These are phyloP conservation scores for Arachnomyces sp. DNA, from an alignment of 2,329 filamentous ascomycete genomes.

Conservation along the genomic window DNA sequence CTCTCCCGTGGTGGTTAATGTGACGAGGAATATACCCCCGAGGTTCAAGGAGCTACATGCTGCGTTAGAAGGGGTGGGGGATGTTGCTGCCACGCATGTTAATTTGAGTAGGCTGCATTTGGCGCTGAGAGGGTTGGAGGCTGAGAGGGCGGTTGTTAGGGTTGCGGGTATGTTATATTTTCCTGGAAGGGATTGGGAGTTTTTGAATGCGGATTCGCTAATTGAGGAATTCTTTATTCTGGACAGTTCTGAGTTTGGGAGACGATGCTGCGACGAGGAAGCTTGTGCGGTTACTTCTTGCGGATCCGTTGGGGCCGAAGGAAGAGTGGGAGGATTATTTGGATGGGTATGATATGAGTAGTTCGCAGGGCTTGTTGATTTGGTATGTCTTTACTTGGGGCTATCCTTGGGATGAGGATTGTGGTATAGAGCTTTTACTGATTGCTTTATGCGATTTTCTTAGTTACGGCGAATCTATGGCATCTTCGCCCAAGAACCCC, in stretches of 20 bases:
- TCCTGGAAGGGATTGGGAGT: background rate
- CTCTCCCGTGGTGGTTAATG: constrained; percentile 46
- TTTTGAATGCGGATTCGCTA: background rate
- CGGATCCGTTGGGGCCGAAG: constrained; percentile 57
- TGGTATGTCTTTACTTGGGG: constrained; percentile 39
- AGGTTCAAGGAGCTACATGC: constrained; percentile 46
- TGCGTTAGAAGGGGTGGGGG: constrained; percentile 44
- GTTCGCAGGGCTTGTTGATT: constrained; percentile 53
- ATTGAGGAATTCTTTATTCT: constrained; percentile 3
- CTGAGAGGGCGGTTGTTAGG: constrained; percentile 44
- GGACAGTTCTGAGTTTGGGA: constrained; percentile 42
- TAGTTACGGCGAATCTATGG: constrained; percentile 48
- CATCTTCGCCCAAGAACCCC: constrained; percentile 39
- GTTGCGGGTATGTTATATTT: constrained; percentile 41
- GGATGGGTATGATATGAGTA: constrained; percentile 38
- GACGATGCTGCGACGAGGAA: constrained; percentile 43
- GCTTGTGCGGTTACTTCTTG: constrained; percentile 60
- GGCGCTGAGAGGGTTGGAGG: constrained; percentile 50
- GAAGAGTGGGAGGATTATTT: constrained; percentile 61
- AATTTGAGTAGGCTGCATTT: constrained; percentile 53
- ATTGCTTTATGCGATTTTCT: background rate
- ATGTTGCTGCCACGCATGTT: constrained; percentile 46
- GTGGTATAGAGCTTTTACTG: background rate
- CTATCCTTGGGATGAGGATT: constrained; percentile 49
- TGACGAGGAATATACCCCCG: constrained; percentile 45